Percentiles rank a stretch among this genome's conserved stretches.
These are phyloP conservation scores for Boeremia exigua DNA, from an alignment of 2,329 filamentous ascomycete species.

Conservation along the genomic window DNA sequence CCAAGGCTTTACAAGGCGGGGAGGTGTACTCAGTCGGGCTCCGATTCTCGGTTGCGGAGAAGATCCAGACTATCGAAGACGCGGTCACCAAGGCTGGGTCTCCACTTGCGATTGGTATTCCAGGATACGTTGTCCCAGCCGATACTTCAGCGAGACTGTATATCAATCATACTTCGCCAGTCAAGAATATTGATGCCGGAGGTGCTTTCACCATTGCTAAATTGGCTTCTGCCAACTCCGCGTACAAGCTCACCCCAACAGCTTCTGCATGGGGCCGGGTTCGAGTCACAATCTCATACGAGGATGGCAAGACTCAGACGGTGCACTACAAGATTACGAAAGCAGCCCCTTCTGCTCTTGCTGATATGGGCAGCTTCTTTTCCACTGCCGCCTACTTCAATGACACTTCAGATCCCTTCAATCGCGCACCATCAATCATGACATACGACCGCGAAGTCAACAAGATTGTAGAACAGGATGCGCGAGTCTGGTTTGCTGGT, in stretches of 20 bases:
- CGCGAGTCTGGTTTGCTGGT: slow-evolving; percentile 64
- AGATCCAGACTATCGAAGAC: slow-evolving; percentile 57
- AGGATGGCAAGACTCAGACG: slow-evolving; percentile 57
- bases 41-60: slow-evolving; percentile 56
- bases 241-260: slow-evolving; percentile 55
- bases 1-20: slow-evolving; percentile 53
- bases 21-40: slow-evolving; percentile 58
- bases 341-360: slow-evolving; percentile 51
- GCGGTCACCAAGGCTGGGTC: slow-evolving; percentile 52
- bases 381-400: slow-evolving; percentile 61
- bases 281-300: slow-evolving; percentile 57
- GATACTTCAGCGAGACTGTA: slow-evolving; percentile 57
- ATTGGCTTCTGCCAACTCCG: slow-evolving; percentile 29
- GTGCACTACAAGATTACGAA: slow-evolving; percentile 65
- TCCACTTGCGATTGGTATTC: slow-evolving; percentile 60
- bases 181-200: slow-evolving; percentile 50
- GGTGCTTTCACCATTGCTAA: slow-evolving; percentile 47
- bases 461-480: slow-evolving; percentile 51
- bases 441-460: slow-evolving; percentile 57
- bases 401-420: slow-evolving; percentile 60
- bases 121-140: slow-evolving; percentile 61
- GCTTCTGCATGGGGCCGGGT: slow-evolving; percentile 57
- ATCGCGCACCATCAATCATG: slow-evolving; percentile 62
- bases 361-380: slow-evolving; percentile 60
- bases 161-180: slow-evolving; percentile 50